A percentile compares a stretch with the other conserved stretches of the same genome.
Evolutionary conservation across 371 early-diverging fungal species (phyloP).

Genomic region (Haplosporangium sp.): DNA sequence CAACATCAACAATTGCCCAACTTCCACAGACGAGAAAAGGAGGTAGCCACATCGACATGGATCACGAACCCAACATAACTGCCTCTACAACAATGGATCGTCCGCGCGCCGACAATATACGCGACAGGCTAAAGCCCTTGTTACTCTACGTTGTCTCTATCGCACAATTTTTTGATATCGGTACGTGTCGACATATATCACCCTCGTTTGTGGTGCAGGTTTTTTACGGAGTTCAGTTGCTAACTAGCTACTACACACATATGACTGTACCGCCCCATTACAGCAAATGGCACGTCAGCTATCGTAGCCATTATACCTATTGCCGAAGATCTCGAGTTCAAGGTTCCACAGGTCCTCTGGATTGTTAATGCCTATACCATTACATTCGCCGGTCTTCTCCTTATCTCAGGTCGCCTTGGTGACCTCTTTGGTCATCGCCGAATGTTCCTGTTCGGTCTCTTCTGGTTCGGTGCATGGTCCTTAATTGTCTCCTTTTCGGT

Average conservation of each 20-base stretch:
- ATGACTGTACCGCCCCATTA: no score
- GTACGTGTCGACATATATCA: no score
- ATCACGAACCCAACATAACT: no score
- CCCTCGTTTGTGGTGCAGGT: no score
- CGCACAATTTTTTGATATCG: conserved; percentile 48
- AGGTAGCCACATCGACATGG: no score
- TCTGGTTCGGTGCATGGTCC: conserved; percentile 45
- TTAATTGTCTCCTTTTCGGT: conserved; percentile 37
- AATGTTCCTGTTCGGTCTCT: conserved; percentile 45
- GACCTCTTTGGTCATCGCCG: conserved; percentile 43
- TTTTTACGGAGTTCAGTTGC: no score
- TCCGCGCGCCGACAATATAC: conserved; percentile 2
- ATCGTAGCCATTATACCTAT: conserved; percentile 46
- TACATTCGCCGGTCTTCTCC: conserved; percentile 46
- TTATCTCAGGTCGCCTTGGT: conserved; percentile 42
- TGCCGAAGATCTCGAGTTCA: conserved; percentile 32
- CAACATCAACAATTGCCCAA: no score
- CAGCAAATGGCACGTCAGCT: conserved; percentile 51
- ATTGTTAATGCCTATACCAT: conserved; percentile 48
- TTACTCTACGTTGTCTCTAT: conserved; percentile 43
- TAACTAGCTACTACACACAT: no score
- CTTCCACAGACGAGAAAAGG: no score
- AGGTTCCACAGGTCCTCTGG: conserved; percentile 29
- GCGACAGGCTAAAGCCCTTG: conserved; percentile 14
- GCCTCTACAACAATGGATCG: no score